Percentiles rank a stretch among this genome's conserved stretches.
Evolutionary conservation across 31 red algal species (phyloP).

Genomic region (Pterothamnion heteromorphum): DNA sequence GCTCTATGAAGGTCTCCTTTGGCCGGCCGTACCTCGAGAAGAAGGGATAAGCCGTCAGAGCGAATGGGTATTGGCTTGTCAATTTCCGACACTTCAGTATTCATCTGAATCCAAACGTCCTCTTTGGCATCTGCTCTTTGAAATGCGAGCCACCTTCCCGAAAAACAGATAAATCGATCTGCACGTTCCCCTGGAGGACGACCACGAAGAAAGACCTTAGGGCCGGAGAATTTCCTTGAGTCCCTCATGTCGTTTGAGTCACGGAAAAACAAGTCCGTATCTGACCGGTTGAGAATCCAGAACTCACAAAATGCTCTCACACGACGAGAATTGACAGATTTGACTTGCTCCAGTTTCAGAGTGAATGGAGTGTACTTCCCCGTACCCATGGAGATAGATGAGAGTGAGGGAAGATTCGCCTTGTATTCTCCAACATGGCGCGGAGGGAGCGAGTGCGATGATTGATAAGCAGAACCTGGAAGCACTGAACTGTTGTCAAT

Average conservation of each 20-base stretch:
- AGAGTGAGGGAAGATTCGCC: constrained; percentile 49
- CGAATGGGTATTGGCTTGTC: constrained; percentile 62
- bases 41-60: constrained; percentile 60
- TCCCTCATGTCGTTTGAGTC: constrained; percentile 49
- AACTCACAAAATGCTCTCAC: constrained; percentile 60
- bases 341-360: constrained; percentile 54
- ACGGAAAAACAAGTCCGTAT: constrained; percentile 70
- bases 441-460: background rate
- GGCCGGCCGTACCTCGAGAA: constrained; percentile 77
- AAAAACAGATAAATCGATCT: constrained; percentile 70
- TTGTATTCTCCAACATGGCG: constrained; percentile 49
- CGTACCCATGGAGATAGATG: constrained; percentile 53
- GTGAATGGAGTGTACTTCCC: constrained; percentile 63
- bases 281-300: constrained; percentile 82
- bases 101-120: constrained; percentile 62
- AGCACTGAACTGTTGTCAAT: constrained; percentile 57
- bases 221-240: constrained; percentile 8
- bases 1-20: constrained; percentile 64
- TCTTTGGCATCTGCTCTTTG: constrained; percentile 73
- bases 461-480: background rate
- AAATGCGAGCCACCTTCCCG: constrained; percentile 68
- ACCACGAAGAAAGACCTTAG: constrained; percentile 61
- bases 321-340: constrained; percentile 34
- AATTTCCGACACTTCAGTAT: constrained; percentile 71
- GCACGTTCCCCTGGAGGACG: constrained; percentile 60